phyloP scores from a whole-genome alignment of 2,329 filamentous ascomycete genomes.

The Emericellopsis atlantica region DNA sequence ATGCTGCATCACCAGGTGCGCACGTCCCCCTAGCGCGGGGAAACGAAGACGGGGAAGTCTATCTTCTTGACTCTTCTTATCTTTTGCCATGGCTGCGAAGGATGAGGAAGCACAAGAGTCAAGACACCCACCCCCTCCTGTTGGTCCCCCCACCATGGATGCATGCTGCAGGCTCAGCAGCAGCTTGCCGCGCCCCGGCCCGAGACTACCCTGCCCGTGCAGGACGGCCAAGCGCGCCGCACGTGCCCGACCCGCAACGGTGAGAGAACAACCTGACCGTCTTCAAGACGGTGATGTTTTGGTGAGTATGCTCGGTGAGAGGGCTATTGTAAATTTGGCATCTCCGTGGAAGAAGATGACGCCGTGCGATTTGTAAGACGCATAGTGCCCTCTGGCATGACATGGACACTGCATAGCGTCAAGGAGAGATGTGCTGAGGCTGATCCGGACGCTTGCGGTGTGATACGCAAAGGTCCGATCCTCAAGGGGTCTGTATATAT shows the following conservation, averaged over 20 bases:
- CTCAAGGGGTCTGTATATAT: too few relatives aligned
- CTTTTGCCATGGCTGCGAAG: background rate
- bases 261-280: constrained; percentile 13
- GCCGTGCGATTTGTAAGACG: constrained; percentile 2
- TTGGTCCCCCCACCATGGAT: too few relatives aligned
- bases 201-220: constrained; percentile 2
- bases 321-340: background rate
- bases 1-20: constrained; percentile 3
- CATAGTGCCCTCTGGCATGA: background rate
- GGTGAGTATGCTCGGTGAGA: background rate
- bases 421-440: too few relatives aligned
- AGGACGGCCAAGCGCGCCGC: constrained; percentile 8
- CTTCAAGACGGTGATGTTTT: constrained; percentile 12
- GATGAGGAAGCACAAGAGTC: too few relatives aligned
- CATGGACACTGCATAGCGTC: too few relatives aligned
- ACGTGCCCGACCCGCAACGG: constrained; percentile 13
- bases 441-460: too few relatives aligned
- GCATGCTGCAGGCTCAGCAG: background rate
- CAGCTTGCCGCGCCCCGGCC: background rate
- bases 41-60: too few relatives aligned
- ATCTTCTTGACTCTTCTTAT: too few relatives aligned
- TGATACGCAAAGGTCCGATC: too few relatives aligned
- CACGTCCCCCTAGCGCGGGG: constrained; percentile 2
- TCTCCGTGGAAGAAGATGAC: constrained; percentile 5
- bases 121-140: too few relatives aligned